These are phyloP conservation scores for Phytophthora hibernalis DNA, from an alignment of 352 stramenopile genomes.

Conservation along the genomic window DNA sequence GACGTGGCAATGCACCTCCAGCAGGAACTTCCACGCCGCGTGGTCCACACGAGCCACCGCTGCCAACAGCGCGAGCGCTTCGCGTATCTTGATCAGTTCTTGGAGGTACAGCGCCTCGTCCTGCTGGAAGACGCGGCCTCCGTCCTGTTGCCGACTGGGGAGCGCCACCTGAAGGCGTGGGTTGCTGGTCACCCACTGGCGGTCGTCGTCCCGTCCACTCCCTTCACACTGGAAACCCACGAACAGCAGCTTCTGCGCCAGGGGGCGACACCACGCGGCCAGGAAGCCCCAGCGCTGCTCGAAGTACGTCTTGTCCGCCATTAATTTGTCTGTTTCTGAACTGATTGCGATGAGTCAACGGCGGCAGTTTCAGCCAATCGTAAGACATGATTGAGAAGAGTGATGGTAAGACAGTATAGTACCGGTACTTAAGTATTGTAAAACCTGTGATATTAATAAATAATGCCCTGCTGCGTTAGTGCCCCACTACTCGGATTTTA, in stretches of 20 bases:
- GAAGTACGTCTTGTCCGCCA: background rate
- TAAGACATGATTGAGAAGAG: background rate
- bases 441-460: too few species aligned
- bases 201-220: background rate
- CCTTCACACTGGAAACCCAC: slow-evolving; percentile 13
- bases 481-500: too few species aligned
- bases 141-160: too few species aligned
- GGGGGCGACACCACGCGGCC: slow-evolving; percentile 10
- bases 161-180: slow-evolving; percentile 17
- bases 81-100: slow-evolving; percentile 5
- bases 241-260: slow-evolving; percentile 7
- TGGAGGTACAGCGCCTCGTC: slow-evolving; percentile 9
- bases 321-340: background rate
- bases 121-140: background rate
- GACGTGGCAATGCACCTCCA: slow-evolving; percentile 33
- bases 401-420: too few species aligned
- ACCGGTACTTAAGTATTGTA: too few species aligned
- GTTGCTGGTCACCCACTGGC: slow-evolving; percentile 3
- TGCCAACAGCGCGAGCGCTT: background rate
- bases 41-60: slow-evolving; percentile 23
- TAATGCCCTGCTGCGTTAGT: too few species aligned
- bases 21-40: slow-evolving; percentile 32
- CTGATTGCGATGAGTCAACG: background rate
- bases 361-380: background rate
- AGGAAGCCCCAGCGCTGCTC: slow-evolving; percentile 26